Percentiles rank a stretch among this genome's conserved stretches.
Evolutionary conservation across 768 basidiomycete species (phyloP).

Genomic region (Trametes cinnabarina): DNA sequence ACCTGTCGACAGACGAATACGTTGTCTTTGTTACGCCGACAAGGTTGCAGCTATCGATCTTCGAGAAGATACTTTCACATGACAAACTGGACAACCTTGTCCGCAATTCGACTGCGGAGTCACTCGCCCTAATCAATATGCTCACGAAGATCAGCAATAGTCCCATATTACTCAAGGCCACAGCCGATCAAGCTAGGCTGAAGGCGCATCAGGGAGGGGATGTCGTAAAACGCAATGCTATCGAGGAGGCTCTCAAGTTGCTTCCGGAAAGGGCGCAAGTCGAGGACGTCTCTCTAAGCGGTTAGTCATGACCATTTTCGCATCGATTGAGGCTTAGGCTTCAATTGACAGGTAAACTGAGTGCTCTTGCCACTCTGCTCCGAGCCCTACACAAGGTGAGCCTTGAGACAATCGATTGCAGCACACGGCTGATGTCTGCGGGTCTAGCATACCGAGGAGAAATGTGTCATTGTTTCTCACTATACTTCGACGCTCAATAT

Average conservation of each 20-base stretch:
- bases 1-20: constrained; percentile 80
- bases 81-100: constrained; percentile 68
- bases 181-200: constrained; percentile 57
- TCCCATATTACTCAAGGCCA: constrained; percentile 82
- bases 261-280: constrained; percentile 59
- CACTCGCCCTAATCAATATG: constrained; percentile 73
- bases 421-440: not conserved
- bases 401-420: not conserved
- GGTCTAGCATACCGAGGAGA: constrained; percentile 75
- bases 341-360: constrained; percentile 61
- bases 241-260: constrained; percentile 59
- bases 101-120: constrained; percentile 69
- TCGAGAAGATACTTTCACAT: constrained; percentile 69
- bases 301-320: constrained; percentile 40
- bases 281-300: constrained; percentile 77
- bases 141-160: constrained; percentile 93
- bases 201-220: constrained; percentile 37
- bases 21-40: constrained; percentile 96
- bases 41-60: constrained; percentile 75
- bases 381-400: constrained; percentile 54
- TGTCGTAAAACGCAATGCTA: constrained; percentile 44
- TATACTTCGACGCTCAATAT: constrained; percentile 94
- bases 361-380: constrained; percentile 64
- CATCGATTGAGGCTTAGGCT: not conserved
- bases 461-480: constrained; percentile 95